Conservation (phyloP, 352 stramenopile genomes). For the Phytophthora foliorum region DNA sequence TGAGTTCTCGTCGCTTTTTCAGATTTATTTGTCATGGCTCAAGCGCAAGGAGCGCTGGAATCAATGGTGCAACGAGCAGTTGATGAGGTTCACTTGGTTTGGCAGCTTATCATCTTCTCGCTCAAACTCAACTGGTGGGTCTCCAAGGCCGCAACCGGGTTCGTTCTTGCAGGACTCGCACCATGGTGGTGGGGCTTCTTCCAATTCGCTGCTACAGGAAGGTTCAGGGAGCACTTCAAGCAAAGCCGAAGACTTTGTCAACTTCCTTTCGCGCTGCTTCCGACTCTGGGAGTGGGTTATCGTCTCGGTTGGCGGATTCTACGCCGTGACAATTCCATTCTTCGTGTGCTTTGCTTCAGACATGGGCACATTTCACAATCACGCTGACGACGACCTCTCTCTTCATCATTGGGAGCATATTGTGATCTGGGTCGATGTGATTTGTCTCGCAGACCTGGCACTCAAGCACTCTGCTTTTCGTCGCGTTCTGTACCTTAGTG, state of each 20-base stretch:
- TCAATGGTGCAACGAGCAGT: constrained; percentile 9
- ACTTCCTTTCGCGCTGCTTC: constrained; percentile 55
- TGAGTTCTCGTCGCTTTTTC: constrained; percentile 68
- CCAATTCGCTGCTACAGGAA: constrained; percentile 12
- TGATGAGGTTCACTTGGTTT: constrained; percentile 16
- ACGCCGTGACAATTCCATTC: constrained; percentile 67
- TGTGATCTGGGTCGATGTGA: constrained; percentile 52
- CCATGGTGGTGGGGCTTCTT: background rate
- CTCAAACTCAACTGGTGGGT: constrained; percentile 2
- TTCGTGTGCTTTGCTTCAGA: constrained; percentile 68
- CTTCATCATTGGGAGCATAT: constrained; percentile 47
- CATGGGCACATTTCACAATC: constrained; percentile 20
- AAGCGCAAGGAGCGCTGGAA: constrained; percentile 29
- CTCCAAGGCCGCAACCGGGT: background rate
- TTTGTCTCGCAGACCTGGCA: constrained; percentile 62
- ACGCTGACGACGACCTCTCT: constrained; percentile 11
- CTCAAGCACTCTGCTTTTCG: constrained; percentile 70
- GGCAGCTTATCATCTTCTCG: constrained; percentile 13
- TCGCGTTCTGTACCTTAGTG: constrained; percentile 48
- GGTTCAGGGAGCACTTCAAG: constrained; percentile 11
- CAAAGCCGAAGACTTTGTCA: constrained; percentile 64
- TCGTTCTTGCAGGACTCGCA: constrained; percentile 20
- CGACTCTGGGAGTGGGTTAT: constrained; percentile 67
- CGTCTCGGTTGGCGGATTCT: constrained; percentile 61
- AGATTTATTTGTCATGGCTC: constrained; percentile 56